Conservation (phyloP, 805 yeast genomes). For the Candida coleopterorum region DNA sequence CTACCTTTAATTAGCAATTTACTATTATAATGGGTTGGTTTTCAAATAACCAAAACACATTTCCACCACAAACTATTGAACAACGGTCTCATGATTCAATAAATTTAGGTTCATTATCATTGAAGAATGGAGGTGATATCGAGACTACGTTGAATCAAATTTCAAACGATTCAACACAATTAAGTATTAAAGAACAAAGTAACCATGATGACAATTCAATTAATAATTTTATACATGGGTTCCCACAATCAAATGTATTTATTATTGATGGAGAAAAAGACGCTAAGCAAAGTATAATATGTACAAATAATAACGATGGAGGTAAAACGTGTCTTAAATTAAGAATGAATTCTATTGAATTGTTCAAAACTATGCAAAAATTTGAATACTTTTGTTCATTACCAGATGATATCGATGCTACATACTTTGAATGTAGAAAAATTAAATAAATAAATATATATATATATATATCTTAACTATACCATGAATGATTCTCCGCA, state of each 20-base stretch:
- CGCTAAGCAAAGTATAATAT: conserved; percentile 37
- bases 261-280: conserved; percentile 41
- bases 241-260: conserved; percentile 28
- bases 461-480: conserved; percentile 21
- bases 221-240: conserved; percentile 23
- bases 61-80: conserved; percentile 10
- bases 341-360: conserved; percentile 32
- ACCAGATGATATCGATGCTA: conserved; percentile 44
- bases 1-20: no score
- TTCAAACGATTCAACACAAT: conserved; percentile 9
- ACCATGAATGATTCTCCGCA: conserved; percentile 99
- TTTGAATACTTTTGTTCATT: conserved; percentile 47
- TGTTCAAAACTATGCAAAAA: conserved; percentile 47
- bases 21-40: conserved; percentile 14
- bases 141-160: conserved; percentile 24
- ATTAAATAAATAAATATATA: conserved; percentile 13
- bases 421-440: conserved; percentile 49
- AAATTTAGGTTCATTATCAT: conserved; percentile 9
- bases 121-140: conserved; percentile 3
- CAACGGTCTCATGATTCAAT: conserved; percentile 25
- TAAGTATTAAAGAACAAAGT: conserved; percentile 4
- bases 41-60: conserved; percentile 2
- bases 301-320: conserved; percentile 38
- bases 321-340: conserved; percentile 47
- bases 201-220: conserved; percentile 18